These are phyloP conservation scores for Flaveria bidentis DNA, from an alignment of 129 eudicot species.

Conservation along the genomic window DNA sequence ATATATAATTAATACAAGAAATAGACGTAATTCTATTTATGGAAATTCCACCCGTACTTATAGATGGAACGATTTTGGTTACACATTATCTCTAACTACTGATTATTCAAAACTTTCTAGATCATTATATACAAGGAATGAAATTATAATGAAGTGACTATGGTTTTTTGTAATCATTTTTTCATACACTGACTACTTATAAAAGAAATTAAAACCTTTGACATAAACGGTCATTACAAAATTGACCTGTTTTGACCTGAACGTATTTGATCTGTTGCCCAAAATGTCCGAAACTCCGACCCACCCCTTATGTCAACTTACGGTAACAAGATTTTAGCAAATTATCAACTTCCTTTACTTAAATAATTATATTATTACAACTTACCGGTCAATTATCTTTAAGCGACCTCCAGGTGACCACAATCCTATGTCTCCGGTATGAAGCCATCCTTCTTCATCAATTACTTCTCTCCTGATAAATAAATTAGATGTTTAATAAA, in stretches of 20 bases:
- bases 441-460: slow-evolving; percentile 96
- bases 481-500: slow-evolving; percentile 20
- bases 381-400: slow-evolving; percentile 84
- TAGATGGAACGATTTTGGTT: neutral
- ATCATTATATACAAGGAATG: neutral
- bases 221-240: neutral
- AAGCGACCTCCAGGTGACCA: slow-evolving; percentile 88
- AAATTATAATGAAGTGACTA: neutral
- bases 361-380: neutral
- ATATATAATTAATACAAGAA: neutral
- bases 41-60: slow-evolving; percentile 12
- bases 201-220: neutral
- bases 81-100: neutral
- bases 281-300: neutral
- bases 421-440: slow-evolving; percentile 86
- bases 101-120: neutral
- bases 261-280: neutral
- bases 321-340: neutral
- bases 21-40: neutral
- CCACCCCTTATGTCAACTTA: neutral
- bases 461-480: slow-evolving; percentile 72
- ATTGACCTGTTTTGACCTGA: neutral
- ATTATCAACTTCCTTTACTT: neutral
- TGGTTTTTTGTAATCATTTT: neutral
- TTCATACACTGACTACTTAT: neutral